Conservation (phyloP, 768 basidiomycete genomes). For the Omphalotus guepiniiformis region DNA sequence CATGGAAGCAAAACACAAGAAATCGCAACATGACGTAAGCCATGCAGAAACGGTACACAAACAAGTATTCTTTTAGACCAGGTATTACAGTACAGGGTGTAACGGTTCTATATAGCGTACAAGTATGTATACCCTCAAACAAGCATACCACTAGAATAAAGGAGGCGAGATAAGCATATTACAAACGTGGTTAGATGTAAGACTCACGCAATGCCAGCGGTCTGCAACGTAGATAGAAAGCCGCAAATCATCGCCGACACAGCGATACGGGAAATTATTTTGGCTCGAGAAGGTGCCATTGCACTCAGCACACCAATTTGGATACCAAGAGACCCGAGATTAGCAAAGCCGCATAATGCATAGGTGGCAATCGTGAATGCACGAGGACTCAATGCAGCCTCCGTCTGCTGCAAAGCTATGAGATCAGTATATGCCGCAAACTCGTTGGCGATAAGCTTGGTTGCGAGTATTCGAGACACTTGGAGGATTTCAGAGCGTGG, state of each 20-base stretch:
- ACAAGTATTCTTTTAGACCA: not conserved
- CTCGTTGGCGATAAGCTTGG: slow-evolving; percentile 85
- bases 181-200: slow-evolving; percentile 1
- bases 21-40: not conserved
- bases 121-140: slow-evolving; percentile 21
- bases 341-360: slow-evolving; percentile 89
- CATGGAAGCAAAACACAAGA: not conserved
- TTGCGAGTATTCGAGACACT: slow-evolving; percentile 78
- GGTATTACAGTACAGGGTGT: too few relatives aligned
- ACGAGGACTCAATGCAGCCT: slow-evolving; percentile 54
- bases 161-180: slow-evolving; percentile 22
- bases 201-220: slow-evolving; percentile 55
- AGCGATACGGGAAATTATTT: slow-evolving; percentile 67
- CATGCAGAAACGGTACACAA: not conserved
- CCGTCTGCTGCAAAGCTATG: slow-evolving; percentile 39
- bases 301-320: slow-evolving; percentile 75
- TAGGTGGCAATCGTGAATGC: slow-evolving; percentile 83
- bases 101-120: too few relatives aligned
- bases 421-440: slow-evolving; percentile 73
- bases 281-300: slow-evolving; percentile 64
- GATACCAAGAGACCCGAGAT: slow-evolving; percentile 81
- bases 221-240: slow-evolving; percentile 60
- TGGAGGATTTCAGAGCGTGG: slow-evolving; percentile 77
- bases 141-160: slow-evolving; percentile 39
- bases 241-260: slow-evolving; percentile 68